phyloP scores from a whole-genome alignment of 768 basidiomycete genomes.

The Rhizopogon roseolus region DNA sequence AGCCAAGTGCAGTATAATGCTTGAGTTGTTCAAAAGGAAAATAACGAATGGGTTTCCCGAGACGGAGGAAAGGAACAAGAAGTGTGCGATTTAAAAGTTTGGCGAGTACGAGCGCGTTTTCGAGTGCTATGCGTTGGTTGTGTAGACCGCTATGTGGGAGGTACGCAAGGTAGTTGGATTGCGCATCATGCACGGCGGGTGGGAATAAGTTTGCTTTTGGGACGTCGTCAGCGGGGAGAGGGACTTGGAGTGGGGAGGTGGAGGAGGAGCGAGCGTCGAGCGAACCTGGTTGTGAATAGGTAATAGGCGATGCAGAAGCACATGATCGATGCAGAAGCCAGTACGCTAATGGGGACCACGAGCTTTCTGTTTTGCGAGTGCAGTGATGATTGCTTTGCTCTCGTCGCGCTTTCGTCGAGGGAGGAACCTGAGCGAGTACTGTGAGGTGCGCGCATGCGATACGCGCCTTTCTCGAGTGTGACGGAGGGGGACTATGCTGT shows the following conservation, averaged over 20 bases:
- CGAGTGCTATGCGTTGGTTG: constrained; percentile 82
- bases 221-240: constrained; percentile 26
- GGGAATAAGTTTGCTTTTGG: constrained; percentile 29
- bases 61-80: constrained; percentile 69
- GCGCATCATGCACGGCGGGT: constrained; percentile 12
- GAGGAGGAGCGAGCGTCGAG: constrained; percentile 12
- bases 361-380: constrained; percentile 27
- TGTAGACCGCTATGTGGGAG: constrained; percentile 83
- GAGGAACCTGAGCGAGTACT: constrained; percentile 14
- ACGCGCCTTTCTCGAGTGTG: constrained; percentile 59
- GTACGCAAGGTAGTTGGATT: constrained; percentile 59
- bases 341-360: constrained; percentile 40
- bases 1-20: constrained; percentile 40
- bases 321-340: constrained; percentile 42
- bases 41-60: constrained; percentile 64
- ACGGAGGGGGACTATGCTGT: constrained; percentile 53
- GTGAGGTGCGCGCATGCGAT: constrained; percentile 53
- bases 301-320: constrained; percentile 63
- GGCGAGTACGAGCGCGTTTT: constrained; percentile 78
- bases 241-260: constrained; percentile 8
- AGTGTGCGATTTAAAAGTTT: constrained; percentile 70
- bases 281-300: constrained; percentile 57
- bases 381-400: constrained; percentile 5
- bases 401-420: constrained; percentile 13
- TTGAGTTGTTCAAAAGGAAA: constrained; percentile 46